Percentiles rank a stretch among this genome's conserved stretches.
These are phyloP conservation scores for Allomyces macrogynus DNA, from an alignment of 192 early-diverging fungal genomes.

Conservation along the genomic window DNA sequence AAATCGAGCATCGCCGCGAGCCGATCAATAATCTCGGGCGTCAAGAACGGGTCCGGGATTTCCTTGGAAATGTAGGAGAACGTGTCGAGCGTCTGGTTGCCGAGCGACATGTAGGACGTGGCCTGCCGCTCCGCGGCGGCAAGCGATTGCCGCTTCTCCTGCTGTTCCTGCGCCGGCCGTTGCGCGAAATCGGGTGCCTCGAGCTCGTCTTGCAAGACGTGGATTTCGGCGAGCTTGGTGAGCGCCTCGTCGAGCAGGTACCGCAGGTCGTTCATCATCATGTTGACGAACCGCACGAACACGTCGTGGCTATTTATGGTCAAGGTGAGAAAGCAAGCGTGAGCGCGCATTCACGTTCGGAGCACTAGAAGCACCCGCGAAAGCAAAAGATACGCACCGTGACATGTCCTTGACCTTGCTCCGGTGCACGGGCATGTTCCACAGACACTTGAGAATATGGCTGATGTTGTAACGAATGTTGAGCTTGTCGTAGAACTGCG, in stretches of 20 bases:
- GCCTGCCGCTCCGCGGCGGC: conserved; percentile 59
- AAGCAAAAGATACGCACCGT: conserved; percentile 15
- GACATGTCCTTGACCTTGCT: conserved; percentile 36
- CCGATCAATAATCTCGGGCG: conserved; percentile 68
- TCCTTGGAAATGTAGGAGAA: conserved; percentile 59
- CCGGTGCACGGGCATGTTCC: conserved; percentile 54
- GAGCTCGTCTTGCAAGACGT: conserved; percentile 60
- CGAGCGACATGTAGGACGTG: conserved; percentile 60
- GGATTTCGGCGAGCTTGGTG: conserved; percentile 66
- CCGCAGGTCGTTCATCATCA: conserved; percentile 89
- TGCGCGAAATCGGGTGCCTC: conserved; percentile 27
- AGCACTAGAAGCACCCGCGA: neutral
- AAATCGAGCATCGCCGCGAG: conserved; percentile 97
- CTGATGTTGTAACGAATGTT: conserved; percentile 92
- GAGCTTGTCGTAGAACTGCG: conserved; percentile 98
- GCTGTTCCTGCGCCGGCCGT: conserved; percentile 25
- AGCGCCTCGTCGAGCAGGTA: conserved; percentile 87
- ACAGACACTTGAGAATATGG: conserved; percentile 67
- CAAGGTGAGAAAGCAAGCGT: neutral
- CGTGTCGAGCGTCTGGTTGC: conserved; percentile 88
- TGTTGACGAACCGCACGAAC: conserved; percentile 70
- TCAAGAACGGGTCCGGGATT: conserved; percentile 68
- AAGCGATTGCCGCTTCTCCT: conserved; percentile 34
- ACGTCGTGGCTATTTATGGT: conserved; percentile 31
- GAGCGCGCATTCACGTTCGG: neutral